These are phyloP conservation scores for Linum lewisii DNA, from an alignment of 345 rosid species.

Conservation along the genomic window DNA sequence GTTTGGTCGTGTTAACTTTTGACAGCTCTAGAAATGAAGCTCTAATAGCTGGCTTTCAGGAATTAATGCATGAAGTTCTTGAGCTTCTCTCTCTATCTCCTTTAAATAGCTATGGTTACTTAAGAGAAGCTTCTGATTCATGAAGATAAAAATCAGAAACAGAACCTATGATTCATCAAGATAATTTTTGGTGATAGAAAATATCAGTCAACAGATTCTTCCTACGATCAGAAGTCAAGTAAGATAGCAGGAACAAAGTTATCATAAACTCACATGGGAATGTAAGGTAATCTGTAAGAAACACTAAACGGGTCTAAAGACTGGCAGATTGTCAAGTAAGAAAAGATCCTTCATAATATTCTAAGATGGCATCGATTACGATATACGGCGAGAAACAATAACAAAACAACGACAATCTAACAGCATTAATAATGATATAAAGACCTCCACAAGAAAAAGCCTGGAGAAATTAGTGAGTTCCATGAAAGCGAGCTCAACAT, in stretches of 20 bases:
- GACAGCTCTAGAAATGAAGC: not conserved
- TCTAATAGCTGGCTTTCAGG: not conserved
- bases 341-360: not conserved
- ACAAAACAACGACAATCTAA: constrained; percentile 17
- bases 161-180: too few relatives aligned
- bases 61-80: not conserved
- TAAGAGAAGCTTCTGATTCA: not conserved
- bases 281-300: constrained; percentile 10
- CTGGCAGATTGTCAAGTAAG: constrained; percentile 13
- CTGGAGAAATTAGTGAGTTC: not conserved
- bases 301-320: constrained; percentile 1
- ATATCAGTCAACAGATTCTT: not conserved
- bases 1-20: too few relatives aligned
- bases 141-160: too few relatives aligned
- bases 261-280: constrained; percentile 22
- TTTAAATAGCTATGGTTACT: constrained; percentile 6
- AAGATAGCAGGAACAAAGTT: constrained; percentile 1
- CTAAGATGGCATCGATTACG: not conserved
- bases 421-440: constrained; percentile 19
- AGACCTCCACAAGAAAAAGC: constrained; percentile 20
- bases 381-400: not conserved
- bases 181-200: too few relatives aligned
- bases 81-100: not conserved
- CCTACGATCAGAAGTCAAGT: not conserved
- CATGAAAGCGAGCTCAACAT: constrained; percentile 11